Evolutionary conservation across 2,329 filamentous ascomycete species (phyloP).

Genomic region (Ramularia collo-cygni): DNA sequence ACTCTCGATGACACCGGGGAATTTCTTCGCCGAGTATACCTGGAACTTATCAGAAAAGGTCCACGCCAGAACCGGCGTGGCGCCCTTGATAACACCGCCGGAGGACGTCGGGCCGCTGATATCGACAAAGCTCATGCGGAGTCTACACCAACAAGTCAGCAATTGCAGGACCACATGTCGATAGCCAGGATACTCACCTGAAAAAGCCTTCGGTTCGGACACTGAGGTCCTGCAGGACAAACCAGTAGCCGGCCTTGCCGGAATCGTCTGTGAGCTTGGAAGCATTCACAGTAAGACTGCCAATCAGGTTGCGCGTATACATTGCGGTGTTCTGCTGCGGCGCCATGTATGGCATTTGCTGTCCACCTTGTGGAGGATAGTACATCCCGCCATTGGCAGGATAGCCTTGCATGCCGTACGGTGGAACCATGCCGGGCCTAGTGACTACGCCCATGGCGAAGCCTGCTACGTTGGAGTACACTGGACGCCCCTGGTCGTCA

Average conservation of each 20-base stretch:
- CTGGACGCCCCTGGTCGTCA: constrained; percentile 12
- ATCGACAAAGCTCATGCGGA: constrained; percentile 76
- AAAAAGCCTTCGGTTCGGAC: constrained; percentile 90
- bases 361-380: constrained; percentile 14
- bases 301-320: constrained; percentile 93
- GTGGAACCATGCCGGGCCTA: constrained; percentile 8
- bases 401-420: constrained; percentile 1
- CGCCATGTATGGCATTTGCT: constrained; percentile 18
- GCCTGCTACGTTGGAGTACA: constrained; percentile 18
- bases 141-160: constrained; percentile 32
- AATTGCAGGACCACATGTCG: constrained; percentile 5
- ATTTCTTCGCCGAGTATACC: constrained; percentile 96
- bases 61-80: constrained; percentile 74
- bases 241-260: constrained; percentile 87
- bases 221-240: constrained; percentile 89
- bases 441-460: constrained; percentile 12
- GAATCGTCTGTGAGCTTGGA: constrained; percentile 73
- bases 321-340: constrained; percentile 51
- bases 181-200: constrained; percentile 56
- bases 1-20: constrained; percentile 93
- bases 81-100: constrained; percentile 61
- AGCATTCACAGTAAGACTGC: constrained; percentile 81
- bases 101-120: constrained; percentile 50
- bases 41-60: constrained; percentile 85
- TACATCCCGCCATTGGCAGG: constrained; percentile 12